Base-by-base conservation (phyloP, 139 green algal species). In the Chlorella sp. region DNA sequence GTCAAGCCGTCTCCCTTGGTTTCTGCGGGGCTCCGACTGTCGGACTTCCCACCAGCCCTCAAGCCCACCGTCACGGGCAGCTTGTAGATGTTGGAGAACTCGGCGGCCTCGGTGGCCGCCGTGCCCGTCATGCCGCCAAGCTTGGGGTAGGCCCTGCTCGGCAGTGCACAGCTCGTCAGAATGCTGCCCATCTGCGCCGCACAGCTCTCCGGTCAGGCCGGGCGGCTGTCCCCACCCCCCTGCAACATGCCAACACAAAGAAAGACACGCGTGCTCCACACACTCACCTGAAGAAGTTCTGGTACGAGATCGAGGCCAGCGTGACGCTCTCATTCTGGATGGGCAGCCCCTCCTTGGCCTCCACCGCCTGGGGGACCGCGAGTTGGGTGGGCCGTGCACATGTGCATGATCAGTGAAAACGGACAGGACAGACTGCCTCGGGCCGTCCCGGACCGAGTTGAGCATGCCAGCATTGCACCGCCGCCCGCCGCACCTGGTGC, bases 41-140 rank as follows among this genome's bases (percentile, higher is more conserved):
- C n/a, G n/a, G n/a, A n/a, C n/a, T n/a, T n/a, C n/a, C n/a, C n/a
- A n/a, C n/a, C n/a, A n/a, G n/a, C n/a, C n/a, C n/a, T n/a, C n/a
- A n/a, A n/a, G n/a, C n/a, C n/a, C n/a, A n/a, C 91, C 14, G 89
- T 81, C 42, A 99, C 96, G 8, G 87, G 75, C 60, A 99, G 88
- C 68, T 95, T 90, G 88, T 99, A 99, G 83, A 98, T 99, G 64
- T 86, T 92, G 58, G 90, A 79, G 81, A 99, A 99, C 87, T 99
- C 96, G 21, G 86, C 84, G n/a, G 90, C 83, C 85, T 99, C 96
- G 8, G 96, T 99, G 40, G 87, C 86, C 0, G 96, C 96, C 25
- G 96, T 99, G 38, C 94, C 94, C 2, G 92, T 96, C 93, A 97
- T 98, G 68, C 93, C 93, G 67, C 86, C 81, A 46, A 90, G 78